Base-by-base conservation (phyloP, 2,329 filamentous ascomycete genomes). In the Colletotrichum acutatum region DNA sequence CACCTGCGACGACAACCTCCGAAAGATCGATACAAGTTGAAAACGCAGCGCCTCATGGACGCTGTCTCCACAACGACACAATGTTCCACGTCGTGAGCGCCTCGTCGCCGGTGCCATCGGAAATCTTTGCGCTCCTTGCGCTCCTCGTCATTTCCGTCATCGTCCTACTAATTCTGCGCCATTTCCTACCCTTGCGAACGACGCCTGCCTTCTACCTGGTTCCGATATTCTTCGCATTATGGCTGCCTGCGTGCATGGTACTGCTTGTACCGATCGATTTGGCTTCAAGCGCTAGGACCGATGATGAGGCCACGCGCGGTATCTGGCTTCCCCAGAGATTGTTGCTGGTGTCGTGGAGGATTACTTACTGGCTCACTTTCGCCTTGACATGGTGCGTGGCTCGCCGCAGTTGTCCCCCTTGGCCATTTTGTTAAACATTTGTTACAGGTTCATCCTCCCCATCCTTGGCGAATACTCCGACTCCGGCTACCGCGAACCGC, bases 361-460 rank as follows among this genome's bases (percentile, higher is more conserved):
- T 99, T 76, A 93, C 93, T 24, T 99, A 99, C 84, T 99, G 97
- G 97, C 87, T 99, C 68, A 98, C 96, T 0, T 99, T 99, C 84
- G 91, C 92, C 63, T 85, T 99, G 79, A 98, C 96, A 68, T 99
- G 97, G 97, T 96, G 86, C 63, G 87, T 77, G 26, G 16, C 9
- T 52, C 2, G 19, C 4, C 22, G 12, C 16, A 19, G 26, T n/a
- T 30, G 24, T 56, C 30, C 60, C 22, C 72, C 9, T 68, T 71
- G 52, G 30, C 37, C 24, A 57, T 61, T 24, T 34, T 60, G 11
- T 70, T 67, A 24, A 72, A 61, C 71, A 62, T 7, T 28, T 42
- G 12, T 56, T 67, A 57, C 77, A 95, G 93, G 93, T 90, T 95
- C 74, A 95, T 99, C 75, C 91, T 99, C 46, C 97, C 97, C 16